Conservation (phyloP, 176 grass and related monocot genomes). For the Sorghum bicolor region Sorghum_bicolor_NCBIv3 NC_012871.2:61974001-61974500, state of each 20-base stretch:
- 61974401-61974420: constrained; percentile 66
- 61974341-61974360: constrained; percentile 52
- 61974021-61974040: constrained; percentile 47
- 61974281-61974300: constrained; percentile 47
- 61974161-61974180: constrained; percentile 27
- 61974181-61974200: not conserved
- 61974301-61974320: constrained; percentile 55
- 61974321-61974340: constrained; percentile 29
- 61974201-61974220: not conserved
- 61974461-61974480: not conserved
- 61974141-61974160: constrained; percentile 41
- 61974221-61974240: constrained; percentile 4
- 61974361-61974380: constrained; percentile 54
- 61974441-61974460: constrained; percentile 44
- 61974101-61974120: not conserved
- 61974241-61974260: constrained; percentile 59
- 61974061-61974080: constrained; percentile 31
- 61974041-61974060: constrained; percentile 42
- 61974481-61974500: constrained; percentile 43
- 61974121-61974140: not conserved
- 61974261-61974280: constrained; percentile 60
- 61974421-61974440: constrained; percentile 15
- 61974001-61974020: constrained; percentile 29
- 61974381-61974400: constrained; percentile 68
- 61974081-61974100: constrained; percentile 23